Conservation (phyloP, 2,329 filamentous ascomycete genomes). For the Claviceps digitariae region DNA sequence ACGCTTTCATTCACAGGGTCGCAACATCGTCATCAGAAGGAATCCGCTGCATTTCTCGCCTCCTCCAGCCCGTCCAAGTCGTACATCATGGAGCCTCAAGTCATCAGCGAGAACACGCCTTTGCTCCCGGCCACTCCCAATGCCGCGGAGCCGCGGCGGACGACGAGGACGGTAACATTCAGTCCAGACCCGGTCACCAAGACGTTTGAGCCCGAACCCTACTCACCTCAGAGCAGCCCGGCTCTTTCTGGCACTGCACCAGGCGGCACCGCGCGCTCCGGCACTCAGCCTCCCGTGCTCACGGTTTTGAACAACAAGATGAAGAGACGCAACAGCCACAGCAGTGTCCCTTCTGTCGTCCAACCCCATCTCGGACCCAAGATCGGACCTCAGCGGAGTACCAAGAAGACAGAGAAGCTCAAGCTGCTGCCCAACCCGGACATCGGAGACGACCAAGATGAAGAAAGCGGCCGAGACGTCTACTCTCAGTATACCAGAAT, state of each 20-base stretch:
- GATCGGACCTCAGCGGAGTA: conserved; percentile 87
- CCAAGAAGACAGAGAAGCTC: conserved; percentile 90
- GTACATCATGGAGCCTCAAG: conserved; percentile 14
- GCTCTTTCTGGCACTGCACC: conserved; percentile 10
- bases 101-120: conserved; percentile 21
- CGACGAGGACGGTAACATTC: conserved; percentile 59
- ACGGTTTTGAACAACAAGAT: conserved; percentile 78
- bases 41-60: not conserved
- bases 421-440: conserved; percentile 93
- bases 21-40: not conserved
- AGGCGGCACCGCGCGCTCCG: conserved; percentile 22
- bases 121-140: conserved; percentile 13
- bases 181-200: conserved; percentile 54
- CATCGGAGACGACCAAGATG: conserved; percentile 62
- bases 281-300: conserved; percentile 42
- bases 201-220: conserved; percentile 40
- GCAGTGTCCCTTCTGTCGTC: conserved; percentile 27
- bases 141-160: conserved; percentile 24
- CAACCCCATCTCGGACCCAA: conserved; percentile 39
- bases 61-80: not conserved
- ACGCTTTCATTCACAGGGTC: not conserved
- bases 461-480: conserved; percentile 87
- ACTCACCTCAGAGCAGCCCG: conserved; percentile 12
- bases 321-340: conserved; percentile 72
- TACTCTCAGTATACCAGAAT: conserved; percentile 97